Evolutionary conservation across 129 eudicot genomes (phyloP), one percentile per base, ranked within the genome.

Genomic region (Oenanthe sinensis): DNA sequence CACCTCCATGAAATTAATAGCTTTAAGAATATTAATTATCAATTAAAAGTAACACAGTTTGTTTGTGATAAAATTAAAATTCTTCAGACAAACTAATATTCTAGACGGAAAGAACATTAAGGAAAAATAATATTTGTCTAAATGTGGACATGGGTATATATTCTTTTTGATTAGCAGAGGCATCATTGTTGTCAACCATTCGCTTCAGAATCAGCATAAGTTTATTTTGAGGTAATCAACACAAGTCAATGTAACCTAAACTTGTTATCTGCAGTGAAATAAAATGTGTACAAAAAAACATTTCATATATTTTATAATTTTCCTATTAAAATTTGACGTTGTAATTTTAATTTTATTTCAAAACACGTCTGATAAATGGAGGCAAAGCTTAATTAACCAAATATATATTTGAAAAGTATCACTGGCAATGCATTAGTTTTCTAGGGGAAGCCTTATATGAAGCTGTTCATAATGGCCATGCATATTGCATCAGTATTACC

Each of bases 111-210:
- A 60, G 68, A n/a, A 60, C 24, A 8, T 60, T 9, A 60, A n/a
- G 26, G 15, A 60, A 54, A 20, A 54, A 1, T 20, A 54, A 54
- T 6, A 52, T 19, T 9, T 24, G 52, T 60, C 68, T 60, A 60
- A n/a, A 60, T 60, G n/a, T 8, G 6, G 67, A 58, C 15, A n/a
- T 58, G 67, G 33, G 67, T 58, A 58, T 58, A 58, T 58, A 55
- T 58, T 9, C 33, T 0, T 10, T 58, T 8, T 58, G 67, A 58
- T 58, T n/a, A n/a, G 7, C 30, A 13, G 30, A 55, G 8, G 63
- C 63, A 54, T 54, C 65, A 58, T 8, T 58, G 30, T 58, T 58
- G 65, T 58, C 65, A 58, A 58, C 65, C 65, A 58, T 58, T 58
- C 36, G n/a, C 68, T 60, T 10, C 33, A 60, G 68, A 9, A 60